A percentile compares a stretch with the other conserved stretches of the same genome.
Evolutionary conservation across 2,329 filamentous ascomycete species (phyloP).

Genomic region (Coniosporium tulheliwenetii): DNA sequence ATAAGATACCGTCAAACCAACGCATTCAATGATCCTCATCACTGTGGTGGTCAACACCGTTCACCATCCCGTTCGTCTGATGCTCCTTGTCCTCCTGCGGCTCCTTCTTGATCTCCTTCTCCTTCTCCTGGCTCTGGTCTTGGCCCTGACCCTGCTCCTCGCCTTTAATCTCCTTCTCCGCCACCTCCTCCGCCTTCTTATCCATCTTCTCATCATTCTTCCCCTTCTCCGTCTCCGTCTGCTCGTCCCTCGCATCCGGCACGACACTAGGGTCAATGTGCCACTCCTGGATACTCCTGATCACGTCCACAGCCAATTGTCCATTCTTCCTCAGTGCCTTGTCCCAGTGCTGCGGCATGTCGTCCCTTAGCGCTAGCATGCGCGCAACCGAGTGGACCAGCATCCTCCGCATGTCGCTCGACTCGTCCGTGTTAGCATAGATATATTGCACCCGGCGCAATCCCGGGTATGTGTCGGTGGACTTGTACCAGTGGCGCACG

Average conservation of each 20-base stretch:
- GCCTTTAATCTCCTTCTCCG: constrained; percentile 8
- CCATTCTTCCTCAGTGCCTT: constrained; percentile 38
- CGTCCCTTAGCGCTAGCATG: constrained; percentile 32
- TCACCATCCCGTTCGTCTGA: neutral
- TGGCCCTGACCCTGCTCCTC: constrained; percentile 7
- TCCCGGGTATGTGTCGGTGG: constrained; percentile 35
- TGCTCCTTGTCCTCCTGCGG: constrained; percentile 5
- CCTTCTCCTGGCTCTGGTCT: constrained; percentile 2
- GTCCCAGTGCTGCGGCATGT: constrained; percentile 37
- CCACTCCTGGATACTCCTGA: constrained; percentile 38
- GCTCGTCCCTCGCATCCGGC: constrained; percentile 32
- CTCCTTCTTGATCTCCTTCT: constrained; percentile 5
- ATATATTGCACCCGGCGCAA: constrained; percentile 37
- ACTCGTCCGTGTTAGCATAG: constrained; percentile 32
- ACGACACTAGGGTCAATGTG: constrained; percentile 30
- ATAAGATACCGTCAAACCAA: too few relatives aligned
- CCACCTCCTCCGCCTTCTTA: constrained; percentile 9
- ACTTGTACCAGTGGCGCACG: constrained; percentile 35
- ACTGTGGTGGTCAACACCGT: neutral
- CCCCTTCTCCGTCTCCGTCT: constrained; percentile 14
- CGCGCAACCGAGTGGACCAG: constrained; percentile 32
- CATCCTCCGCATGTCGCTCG: constrained; percentile 32
- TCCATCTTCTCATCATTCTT: constrained; percentile 15
- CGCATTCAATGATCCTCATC: neutral
- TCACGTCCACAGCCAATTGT: constrained; percentile 38